These are phyloP conservation scores for Torrubiellomyces zombiae DNA, from an alignment of 2,329 filamentous ascomycete genomes.

Conservation along the genomic window DNA sequence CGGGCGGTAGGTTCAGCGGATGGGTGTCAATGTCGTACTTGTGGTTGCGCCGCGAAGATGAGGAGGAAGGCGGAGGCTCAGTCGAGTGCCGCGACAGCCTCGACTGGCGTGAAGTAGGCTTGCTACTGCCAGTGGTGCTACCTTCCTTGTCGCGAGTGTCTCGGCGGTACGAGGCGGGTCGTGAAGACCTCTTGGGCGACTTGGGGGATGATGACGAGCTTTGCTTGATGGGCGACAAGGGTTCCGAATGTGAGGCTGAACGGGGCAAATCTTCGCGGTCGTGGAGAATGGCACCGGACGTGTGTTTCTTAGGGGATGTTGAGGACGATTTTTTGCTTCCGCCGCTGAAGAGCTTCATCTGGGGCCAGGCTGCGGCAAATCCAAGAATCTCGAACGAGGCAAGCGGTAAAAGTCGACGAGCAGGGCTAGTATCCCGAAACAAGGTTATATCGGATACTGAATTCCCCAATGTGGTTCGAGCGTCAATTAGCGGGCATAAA, in stretches of 20 bases:
- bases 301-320: slow-evolving; percentile 19
- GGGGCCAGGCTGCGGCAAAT: too few species aligned
- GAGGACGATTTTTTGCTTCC: slow-evolving; percentile 22
- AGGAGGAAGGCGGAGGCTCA: slow-evolving; percentile 27
- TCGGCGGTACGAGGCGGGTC: slow-evolving; percentile 14
- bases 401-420: too few species aligned
- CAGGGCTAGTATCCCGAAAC: slow-evolving; percentile 19
- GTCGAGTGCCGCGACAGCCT: slow-evolving; percentile 31
- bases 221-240: slow-evolving; percentile 21
- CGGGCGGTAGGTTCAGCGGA: slow-evolving; percentile 77
- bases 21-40: slow-evolving; percentile 57
- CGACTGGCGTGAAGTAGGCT: slow-evolving; percentile 24
- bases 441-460: slow-evolving; percentile 23
- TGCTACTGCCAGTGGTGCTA: slow-evolving; percentile 8
- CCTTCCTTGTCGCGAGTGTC: slow-evolving; percentile 7
- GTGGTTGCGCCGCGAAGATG: slow-evolving; percentile 28
- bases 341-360: slow-evolving; percentile 39
- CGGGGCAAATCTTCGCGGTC: slow-evolving; percentile 20
- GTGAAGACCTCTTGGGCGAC: slow-evolving; percentile 14
- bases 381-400: too few species aligned
- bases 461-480: slow-evolving; percentile 5
- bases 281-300: slow-evolving; percentile 16
- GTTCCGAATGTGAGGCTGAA: slow-evolving; percentile 21
- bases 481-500: slow-evolving; percentile 13
- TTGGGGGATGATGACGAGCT: slow-evolving; percentile 14